These are phyloP conservation scores for Cystobasidium ongulense DNA, from an alignment of 768 basidiomycete genomes.

Conservation along the genomic window DNA sequence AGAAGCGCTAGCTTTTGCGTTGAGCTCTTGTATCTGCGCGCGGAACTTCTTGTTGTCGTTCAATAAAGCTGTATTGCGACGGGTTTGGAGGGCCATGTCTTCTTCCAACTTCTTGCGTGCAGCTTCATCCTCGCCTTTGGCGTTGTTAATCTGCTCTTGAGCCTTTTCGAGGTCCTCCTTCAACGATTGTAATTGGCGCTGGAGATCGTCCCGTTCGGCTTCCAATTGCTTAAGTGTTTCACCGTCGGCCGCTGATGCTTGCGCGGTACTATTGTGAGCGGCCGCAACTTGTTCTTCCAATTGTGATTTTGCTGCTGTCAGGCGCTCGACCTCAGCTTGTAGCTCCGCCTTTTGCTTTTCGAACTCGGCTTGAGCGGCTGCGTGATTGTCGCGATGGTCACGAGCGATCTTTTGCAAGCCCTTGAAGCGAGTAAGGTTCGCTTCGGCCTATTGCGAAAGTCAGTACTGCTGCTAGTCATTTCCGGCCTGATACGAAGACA, in stretches of 20 bases:
- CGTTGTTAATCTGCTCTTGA: slow-evolving; percentile 43
- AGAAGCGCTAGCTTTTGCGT: slow-evolving; percentile 19
- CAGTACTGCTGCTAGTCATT: background rate
- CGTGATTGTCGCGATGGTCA: slow-evolving; percentile 33
- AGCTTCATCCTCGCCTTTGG: slow-evolving; percentile 43
- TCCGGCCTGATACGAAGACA: background rate
- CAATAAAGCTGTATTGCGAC: background rate
- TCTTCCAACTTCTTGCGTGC: slow-evolving; percentile 46
- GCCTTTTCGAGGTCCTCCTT: slow-evolving; percentile 43
- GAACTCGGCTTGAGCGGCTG: background rate
- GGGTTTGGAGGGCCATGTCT: slow-evolving; percentile 36
- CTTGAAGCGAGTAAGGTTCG: slow-evolving; percentile 38
- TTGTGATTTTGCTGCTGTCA: slow-evolving; percentile 44
- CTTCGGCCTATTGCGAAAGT: slow-evolving; percentile 31
- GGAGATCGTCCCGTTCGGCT: slow-evolving; percentile 46
- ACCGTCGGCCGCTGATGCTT: background rate
- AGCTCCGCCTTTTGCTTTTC: background rate
- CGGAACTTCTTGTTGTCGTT: slow-evolving; percentile 42
- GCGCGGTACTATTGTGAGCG: slow-evolving; percentile 24
- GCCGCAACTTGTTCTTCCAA: slow-evolving; percentile 41
- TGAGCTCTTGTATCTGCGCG: slow-evolving; percentile 47
- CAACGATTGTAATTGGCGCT: slow-evolving; percentile 39
- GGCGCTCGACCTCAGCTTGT: slow-evolving; percentile 47
- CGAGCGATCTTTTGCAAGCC: slow-evolving; percentile 37
- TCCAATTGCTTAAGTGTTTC: slow-evolving; percentile 44